phyloP scores from a whole-genome alignment of 805 yeast species.

The Candida corydali region DNA sequence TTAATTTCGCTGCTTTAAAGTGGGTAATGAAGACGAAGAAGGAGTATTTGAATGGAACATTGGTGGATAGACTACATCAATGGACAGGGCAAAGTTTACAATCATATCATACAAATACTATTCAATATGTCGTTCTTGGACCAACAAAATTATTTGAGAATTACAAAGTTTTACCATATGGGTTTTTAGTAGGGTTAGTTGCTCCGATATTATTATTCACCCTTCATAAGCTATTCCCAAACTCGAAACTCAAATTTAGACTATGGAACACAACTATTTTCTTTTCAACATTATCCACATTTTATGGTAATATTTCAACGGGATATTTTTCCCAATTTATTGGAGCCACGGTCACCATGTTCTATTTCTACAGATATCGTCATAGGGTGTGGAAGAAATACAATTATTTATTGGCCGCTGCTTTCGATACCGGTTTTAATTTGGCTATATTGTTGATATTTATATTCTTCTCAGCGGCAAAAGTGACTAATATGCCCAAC shows the following conservation, averaged over 20 bases:
- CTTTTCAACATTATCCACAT: constrained; percentile 38
- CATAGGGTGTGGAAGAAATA: constrained; percentile 33
- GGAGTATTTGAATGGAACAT: constrained; percentile 26
- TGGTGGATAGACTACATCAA: constrained; percentile 39
- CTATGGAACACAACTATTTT: constrained; percentile 42
- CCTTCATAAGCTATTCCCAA: constrained; percentile 20
- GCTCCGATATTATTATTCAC: constrained; percentile 28
- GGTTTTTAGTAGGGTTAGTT: constrained; percentile 33
- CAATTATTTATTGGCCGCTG: constrained; percentile 46
- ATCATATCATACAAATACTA: constrained; percentile 38
- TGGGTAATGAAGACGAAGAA: constrained; percentile 39
- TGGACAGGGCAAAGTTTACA: constrained; percentile 44
- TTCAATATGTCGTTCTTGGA: constrained; percentile 43
- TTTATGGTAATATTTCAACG: constrained; percentile 44
- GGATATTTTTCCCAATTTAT: constrained; percentile 41
- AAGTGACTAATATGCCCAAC: constrained; percentile 21
- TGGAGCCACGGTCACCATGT: constrained; percentile 42
- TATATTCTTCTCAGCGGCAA: constrained; percentile 20
- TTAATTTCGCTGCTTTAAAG: constrained; percentile 41
- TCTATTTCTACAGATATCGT: constrained; percentile 31
- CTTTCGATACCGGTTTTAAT: constrained; percentile 44
- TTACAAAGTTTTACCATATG: constrained; percentile 38
- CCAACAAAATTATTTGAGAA: constrained; percentile 36
- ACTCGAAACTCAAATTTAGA: constrained; percentile 17
- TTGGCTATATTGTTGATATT: constrained; percentile 33